These are phyloP conservation scores for Onygenales sp. DNA, from an alignment of 2,329 filamentous ascomycete species.

Conservation along the genomic window DNA sequence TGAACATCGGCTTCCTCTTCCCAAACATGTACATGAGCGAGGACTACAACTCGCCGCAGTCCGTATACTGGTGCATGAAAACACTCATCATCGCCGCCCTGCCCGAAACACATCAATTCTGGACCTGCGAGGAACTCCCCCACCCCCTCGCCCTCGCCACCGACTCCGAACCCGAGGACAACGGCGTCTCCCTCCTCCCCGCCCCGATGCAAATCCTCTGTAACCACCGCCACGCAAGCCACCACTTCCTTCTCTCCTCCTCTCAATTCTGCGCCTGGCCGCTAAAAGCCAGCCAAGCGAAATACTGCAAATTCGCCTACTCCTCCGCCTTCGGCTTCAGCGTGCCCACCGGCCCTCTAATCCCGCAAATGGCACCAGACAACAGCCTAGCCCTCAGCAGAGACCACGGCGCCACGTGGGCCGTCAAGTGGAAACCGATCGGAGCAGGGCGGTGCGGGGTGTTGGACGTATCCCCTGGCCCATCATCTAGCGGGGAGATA, in stretches of 20 bases:
- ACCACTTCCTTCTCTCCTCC: constrained; percentile 36
- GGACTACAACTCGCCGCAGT: constrained; percentile 50
- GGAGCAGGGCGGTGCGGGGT: not conserved
- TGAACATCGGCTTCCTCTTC: constrained; percentile 40
- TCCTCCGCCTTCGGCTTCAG: constrained; percentile 41
- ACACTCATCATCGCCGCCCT: constrained; percentile 37
- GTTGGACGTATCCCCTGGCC: not conserved
- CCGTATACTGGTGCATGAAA: constrained; percentile 47
- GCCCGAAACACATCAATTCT: constrained; percentile 33
- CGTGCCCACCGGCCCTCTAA: constrained; percentile 28
- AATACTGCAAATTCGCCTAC: constrained; percentile 42
- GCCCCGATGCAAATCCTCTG: constrained; percentile 39
- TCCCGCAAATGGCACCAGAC: constrained; percentile 33
- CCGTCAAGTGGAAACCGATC: constrained; percentile 25
- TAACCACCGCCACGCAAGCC: constrained; percentile 20
- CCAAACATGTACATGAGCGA: constrained; percentile 48
- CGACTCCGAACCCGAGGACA: not conserved
- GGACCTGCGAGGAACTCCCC: constrained; percentile 30
- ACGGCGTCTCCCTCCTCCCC: constrained; percentile 8
- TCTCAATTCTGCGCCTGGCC: constrained; percentile 32
- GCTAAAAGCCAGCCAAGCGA: constrained; percentile 34
- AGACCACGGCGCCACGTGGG: constrained; percentile 31
- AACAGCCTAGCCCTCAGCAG: constrained; percentile 29
- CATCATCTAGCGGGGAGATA: not conserved
- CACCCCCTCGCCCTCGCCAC: constrained; percentile 21